Percentiles rank a stretch among this genome's conserved stretches.
Conservation (phyloP, 345 rosid species). For the Euphorbia tirucalli region DNA sequence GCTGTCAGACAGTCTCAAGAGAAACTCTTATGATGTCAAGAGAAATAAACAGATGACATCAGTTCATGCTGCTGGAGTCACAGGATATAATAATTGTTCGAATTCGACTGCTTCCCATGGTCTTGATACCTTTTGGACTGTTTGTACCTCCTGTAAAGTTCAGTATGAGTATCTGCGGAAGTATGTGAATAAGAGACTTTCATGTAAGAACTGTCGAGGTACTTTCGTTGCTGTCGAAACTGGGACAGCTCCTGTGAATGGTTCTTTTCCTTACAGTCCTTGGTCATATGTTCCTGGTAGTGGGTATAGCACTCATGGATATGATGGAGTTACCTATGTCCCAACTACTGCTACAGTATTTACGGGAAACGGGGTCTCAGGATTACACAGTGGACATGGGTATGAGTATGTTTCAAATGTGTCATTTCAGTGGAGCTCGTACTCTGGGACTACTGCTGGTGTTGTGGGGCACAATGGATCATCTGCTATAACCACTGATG, state of each 20-base stretch:
- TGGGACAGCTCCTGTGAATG: conserved; percentile 76
- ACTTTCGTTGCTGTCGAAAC: conserved; percentile 84
- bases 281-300: conserved; percentile 52
- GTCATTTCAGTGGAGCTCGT: conserved; percentile 75
- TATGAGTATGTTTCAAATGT: conserved; percentile 70
- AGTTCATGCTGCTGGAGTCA: conserved; percentile 42
- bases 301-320: conserved; percentile 64
- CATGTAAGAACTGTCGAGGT: conserved; percentile 98
- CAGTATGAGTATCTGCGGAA: conserved; percentile 95
- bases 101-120: conserved; percentile 49
- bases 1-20: conserved; percentile 65
- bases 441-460: conserved; percentile 56
- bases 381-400: conserved; percentile 73
- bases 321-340: conserved; percentile 62
- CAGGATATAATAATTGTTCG: conserved; percentile 47
- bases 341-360: conserved; percentile 61
- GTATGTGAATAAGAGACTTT: conserved; percentile 93
- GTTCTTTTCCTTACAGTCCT: conserved; percentile 65
- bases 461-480: conserved; percentile 54
- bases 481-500: conserved; percentile 44
- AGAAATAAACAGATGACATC: conserved; percentile 45
- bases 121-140: conserved; percentile 96
- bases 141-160: conserved; percentile 95
- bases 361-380: conserved; percentile 51
- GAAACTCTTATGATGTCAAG: conserved; percentile 59